Percentiles rank a stretch among this genome's conserved stretches.
Evolutionary conservation across 176 grass and related monocot species (phyloP).

Genomic region (Bolboschoenus planiculmis): DNA sequence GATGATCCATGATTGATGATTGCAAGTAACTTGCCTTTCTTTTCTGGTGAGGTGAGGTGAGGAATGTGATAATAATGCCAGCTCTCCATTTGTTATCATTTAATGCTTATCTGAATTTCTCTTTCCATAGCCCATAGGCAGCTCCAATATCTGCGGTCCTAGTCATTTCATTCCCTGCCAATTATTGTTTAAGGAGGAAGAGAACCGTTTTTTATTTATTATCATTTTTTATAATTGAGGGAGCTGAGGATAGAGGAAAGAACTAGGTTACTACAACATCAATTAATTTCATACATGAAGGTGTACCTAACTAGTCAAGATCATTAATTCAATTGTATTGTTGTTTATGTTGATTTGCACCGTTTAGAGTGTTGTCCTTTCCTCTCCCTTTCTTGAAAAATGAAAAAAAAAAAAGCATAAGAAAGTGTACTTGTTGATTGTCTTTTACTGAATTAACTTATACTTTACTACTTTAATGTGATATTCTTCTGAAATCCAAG

Average conservation of each 20-base stretch:
- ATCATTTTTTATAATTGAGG: not conserved
- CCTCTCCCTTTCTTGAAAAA: not conserved
- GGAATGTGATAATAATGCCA: too few relatives aligned
- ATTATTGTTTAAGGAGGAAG: not conserved
- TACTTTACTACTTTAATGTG: not conserved
- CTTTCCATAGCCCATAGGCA: not conserved
- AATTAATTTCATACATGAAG: not conserved
- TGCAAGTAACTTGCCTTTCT: not conserved
- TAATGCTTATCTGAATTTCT: not conserved
- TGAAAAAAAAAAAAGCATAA: not conserved
- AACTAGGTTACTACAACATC: not conserved
- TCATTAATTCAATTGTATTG: not conserved
- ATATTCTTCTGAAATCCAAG: not conserved
- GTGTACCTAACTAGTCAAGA: not conserved
- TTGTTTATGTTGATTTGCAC: not conserved
- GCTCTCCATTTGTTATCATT: not conserved
- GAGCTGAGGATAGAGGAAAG: not conserved
- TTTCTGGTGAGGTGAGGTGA: not conserved
- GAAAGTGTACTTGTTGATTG: not conserved
- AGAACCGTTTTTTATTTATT: not conserved
- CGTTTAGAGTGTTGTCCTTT: not conserved
- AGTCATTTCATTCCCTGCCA: not conserved
- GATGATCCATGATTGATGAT: not conserved
- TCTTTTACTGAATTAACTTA: not conserved
- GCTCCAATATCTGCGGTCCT: conserved; percentile 6